Conservation (phyloP, 495 filamentous ascomycete species). For the Neurospora cerealis region DNA sequence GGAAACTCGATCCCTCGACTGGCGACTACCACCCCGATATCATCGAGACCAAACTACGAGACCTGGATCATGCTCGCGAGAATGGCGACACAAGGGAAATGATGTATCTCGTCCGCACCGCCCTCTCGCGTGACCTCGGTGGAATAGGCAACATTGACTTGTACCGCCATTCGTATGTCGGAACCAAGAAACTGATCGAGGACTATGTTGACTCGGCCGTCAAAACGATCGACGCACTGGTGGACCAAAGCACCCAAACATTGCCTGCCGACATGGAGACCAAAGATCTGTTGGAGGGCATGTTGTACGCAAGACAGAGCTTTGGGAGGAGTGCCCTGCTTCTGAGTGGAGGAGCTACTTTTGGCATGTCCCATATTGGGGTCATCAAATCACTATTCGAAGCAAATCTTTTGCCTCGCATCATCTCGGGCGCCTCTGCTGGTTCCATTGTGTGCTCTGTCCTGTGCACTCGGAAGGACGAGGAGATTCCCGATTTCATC, state of each 20-base stretch:
- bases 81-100: constrained; percentile 62
- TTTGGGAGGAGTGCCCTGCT: constrained; percentile 83
- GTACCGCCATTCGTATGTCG: constrained; percentile 75
- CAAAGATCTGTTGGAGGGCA: constrained; percentile 47
- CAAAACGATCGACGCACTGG: constrained; percentile 57
- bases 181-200: constrained; percentile 82
- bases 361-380: constrained; percentile 93
- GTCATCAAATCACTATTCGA: constrained; percentile 83
- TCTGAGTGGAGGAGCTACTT: constrained; percentile 83
- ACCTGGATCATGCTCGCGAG: constrained; percentile 65
- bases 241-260: constrained; percentile 49
- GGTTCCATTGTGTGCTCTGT: constrained; percentile 90
- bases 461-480: constrained; percentile 73
- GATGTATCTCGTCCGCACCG: constrained; percentile 72
- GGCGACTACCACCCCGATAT: constrained; percentile 61
- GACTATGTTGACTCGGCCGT: constrained; percentile 71
- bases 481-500: constrained; percentile 67
- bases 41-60: constrained; percentile 55
- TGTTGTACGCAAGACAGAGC: constrained; percentile 71
- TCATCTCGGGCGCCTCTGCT: constrained; percentile 88
- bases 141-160: constrained; percentile 76
- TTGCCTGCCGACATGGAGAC: constrained; percentile 44
- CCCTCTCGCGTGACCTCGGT: constrained; percentile 70
- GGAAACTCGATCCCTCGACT: constrained; percentile 53
- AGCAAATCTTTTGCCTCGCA: constrained; percentile 66